A percentile compares a stretch with the other conserved stretches of the same genome.
These are phyloP conservation scores for Tolypocladium tundrense DNA, from an alignment of 2,329 filamentous ascomycete species.

Conservation along the genomic window DNA sequence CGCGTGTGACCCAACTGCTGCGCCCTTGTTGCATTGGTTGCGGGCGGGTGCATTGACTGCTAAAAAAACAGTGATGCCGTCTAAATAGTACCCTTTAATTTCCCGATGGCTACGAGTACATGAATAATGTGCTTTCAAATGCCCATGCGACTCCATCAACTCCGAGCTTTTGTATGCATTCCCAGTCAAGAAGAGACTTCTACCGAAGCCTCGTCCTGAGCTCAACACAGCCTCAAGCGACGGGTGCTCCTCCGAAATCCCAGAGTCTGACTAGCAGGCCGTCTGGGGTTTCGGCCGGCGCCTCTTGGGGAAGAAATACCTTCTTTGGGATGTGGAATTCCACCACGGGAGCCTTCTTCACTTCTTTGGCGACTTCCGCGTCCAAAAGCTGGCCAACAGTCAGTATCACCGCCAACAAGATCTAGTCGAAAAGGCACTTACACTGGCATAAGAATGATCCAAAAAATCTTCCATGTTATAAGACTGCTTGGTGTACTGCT, in stretches of 20 bases:
- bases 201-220: too few species aligned
- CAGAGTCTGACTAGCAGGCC: constrained; percentile 50
- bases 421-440: constrained; percentile 30
- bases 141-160: neutral
- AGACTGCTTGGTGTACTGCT: constrained; percentile 92
- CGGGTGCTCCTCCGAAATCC: constrained; percentile 35
- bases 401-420: neutral
- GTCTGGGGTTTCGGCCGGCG: constrained; percentile 35
- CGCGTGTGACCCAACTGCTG: neutral
- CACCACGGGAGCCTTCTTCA: constrained; percentile 79
- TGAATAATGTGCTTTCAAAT: neutral
- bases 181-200: neutral
- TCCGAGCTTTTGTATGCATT: neutral
- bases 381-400: constrained; percentile 56
- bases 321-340: constrained; percentile 91
- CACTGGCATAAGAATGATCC: constrained; percentile 81
- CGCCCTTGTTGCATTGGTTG: neutral
- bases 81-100: too few species aligned
- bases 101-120: neutral
- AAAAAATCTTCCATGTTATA: constrained; percentile 97
- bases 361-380: constrained; percentile 69
- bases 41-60: neutral
- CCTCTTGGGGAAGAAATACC: constrained; percentile 53
- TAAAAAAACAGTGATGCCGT: neutral
- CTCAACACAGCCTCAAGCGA: neutral